phyloP scores from a whole-genome alignment of 2,329 filamentous ascomycete genomes.

The Aspergillus nomiae region DNA sequence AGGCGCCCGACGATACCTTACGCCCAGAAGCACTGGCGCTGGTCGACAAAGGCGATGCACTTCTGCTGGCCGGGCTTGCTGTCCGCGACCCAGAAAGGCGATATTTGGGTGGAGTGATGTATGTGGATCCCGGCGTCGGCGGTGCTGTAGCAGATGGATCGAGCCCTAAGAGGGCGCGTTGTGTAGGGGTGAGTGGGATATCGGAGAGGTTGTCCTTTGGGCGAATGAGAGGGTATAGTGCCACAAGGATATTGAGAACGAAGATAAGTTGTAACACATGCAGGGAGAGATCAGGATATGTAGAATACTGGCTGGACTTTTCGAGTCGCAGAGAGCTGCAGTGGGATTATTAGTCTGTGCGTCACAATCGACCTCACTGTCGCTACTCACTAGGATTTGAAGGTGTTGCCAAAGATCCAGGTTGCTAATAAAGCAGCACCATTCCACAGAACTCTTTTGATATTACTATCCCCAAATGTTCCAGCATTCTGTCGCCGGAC shows the following conservation, averaged over 20 bases:
- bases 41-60: slow-evolving; percentile 41
- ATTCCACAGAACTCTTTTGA: slow-evolving; percentile 72
- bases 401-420: slow-evolving; percentile 46
- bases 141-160: slow-evolving; percentile 67
- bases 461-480: slow-evolving; percentile 76
- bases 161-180: slow-evolving; percentile 82
- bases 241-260: slow-evolving; percentile 69
- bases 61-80: slow-evolving; percentile 41
- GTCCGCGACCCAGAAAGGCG: slow-evolving; percentile 66
- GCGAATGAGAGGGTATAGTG: slow-evolving; percentile 72
- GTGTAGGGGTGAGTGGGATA: slow-evolving; percentile 86
- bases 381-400: slow-evolving; percentile 40
- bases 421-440: slow-evolving; percentile 55
- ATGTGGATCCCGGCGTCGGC: slow-evolving; percentile 67
- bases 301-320: slow-evolving; percentile 36
- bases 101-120: slow-evolving; percentile 86
- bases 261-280: slow-evolving; percentile 65
- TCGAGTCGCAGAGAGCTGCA: slow-evolving; percentile 40
- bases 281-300: slow-evolving; percentile 48
- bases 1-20: slow-evolving; percentile 46
- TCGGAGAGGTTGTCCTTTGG: slow-evolving; percentile 78
- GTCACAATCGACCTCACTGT: neutral
- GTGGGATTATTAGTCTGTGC: slow-evolving; percentile 16
- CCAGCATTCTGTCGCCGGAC: slow-evolving; percentile 75
- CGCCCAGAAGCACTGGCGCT: slow-evolving; percentile 39